Conservation (phyloP, 2,329 filamentous ascomycete genomes). For the Claviceps africana region DNA sequence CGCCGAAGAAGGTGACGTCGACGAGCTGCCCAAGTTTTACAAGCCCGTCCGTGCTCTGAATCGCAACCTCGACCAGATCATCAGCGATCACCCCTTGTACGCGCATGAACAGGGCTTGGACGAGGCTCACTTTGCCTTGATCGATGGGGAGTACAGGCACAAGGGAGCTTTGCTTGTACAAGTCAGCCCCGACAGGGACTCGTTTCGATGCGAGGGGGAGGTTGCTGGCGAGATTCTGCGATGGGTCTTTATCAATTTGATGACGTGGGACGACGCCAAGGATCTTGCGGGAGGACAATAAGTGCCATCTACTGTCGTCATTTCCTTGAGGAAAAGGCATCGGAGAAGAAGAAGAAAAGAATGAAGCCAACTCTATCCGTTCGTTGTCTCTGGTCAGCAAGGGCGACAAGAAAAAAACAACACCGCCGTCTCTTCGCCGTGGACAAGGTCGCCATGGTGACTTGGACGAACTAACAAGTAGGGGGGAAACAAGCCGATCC, state of each 20-base stretch:
- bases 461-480: no score
- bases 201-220: conserved; percentile 1
- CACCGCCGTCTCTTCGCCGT: neutral
- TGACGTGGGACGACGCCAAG: conserved; percentile 5
- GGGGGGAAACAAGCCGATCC: no score
- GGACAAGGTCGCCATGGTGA: neutral
- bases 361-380: neutral
- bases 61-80: neutral
- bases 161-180: conserved; percentile 1
- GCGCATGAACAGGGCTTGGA: neutral
- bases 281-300: neutral
- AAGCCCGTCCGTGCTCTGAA: neutral
- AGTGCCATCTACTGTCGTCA: neutral
- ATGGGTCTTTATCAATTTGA: conserved; percentile 5
- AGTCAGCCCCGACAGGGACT: neutral
- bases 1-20: neutral
- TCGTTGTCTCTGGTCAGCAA: neutral
- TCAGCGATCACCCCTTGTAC: neutral
- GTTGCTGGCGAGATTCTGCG: conserved; percentile 5
- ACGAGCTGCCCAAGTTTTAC: neutral
- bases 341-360: neutral
- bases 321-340: neutral
- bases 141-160: conserved; percentile 1
- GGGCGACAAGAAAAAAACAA: neutral
- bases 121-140: neutral